Evolutionary conservation across 225 moss, liverwort and hornwort genomes (phyloP), one percentile per base, ranked within the genome.

Genomic region (Straminergon stramineum): DNA sequence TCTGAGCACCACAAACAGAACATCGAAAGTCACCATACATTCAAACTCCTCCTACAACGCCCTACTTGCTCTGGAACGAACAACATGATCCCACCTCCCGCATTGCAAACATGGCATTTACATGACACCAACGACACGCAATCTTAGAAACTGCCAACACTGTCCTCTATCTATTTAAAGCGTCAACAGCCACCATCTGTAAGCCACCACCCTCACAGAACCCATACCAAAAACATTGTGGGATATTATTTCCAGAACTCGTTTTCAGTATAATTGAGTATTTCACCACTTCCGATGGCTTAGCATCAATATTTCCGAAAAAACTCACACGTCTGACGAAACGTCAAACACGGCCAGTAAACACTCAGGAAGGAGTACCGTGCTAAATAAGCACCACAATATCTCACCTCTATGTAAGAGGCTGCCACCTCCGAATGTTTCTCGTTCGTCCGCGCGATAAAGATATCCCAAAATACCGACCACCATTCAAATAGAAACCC

Each of bases 381-480:
- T 69, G 63, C 87, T 62, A 91, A 90, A 27, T 68, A 86, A 53
- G 76, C 84, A 55, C 48, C 62, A 81, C 58, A 78, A 81, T 89
- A 90, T 83, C 95, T 89, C 90, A 99, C 99, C 97, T 99, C 99
- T 87, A 99, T 99, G 79, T 97, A 99, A 23, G 99, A 99, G 60
- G 99, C 99, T n/a, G 99, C 99, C 87, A 99, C 99, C 91, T 99
- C 99, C 27, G 99, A 99, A 91, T 99, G 99, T 82, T 99, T 99
- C 92, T 99, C 99, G 75, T 99, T 99, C 16, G 99, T 99, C 86
- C 99, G 97, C 68, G 99, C 99, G 88, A 99, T 99, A 84, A 99
- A 99, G 80, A 99, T 99, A 75, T 99, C 99, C 99, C 99, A 99
- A 88, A 99, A 99, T 20, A 99, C 99, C 34, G 99, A 99, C 99